Conservation (phyloP, 2,329 filamentous ascomycete genomes). For the Elsinoe necatrix region DNA sequence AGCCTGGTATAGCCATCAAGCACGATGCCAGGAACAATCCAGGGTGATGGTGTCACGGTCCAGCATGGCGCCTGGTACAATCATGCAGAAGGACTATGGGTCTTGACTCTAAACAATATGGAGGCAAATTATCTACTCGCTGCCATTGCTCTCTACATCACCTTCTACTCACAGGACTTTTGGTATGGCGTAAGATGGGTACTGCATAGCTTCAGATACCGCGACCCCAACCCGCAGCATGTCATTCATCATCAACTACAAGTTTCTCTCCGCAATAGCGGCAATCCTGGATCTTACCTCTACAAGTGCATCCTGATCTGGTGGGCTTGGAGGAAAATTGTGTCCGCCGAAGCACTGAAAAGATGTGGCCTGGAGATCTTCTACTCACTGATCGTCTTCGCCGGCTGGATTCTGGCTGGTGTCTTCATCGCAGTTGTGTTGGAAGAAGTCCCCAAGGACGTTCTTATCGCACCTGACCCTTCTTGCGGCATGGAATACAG, state of each 20-base stretch:
- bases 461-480: not conserved
- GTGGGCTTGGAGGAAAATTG: conserved; percentile 4
- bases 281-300: conserved; percentile 11
- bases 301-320: conserved; percentile 12
- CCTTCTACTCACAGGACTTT: conserved; percentile 14
- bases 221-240: conserved; percentile 10
- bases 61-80: conserved; percentile 10
- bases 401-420: conserved; percentile 6
- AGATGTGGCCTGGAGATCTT: conserved; percentile 4
- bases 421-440: not conserved
- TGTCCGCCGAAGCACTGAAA: not conserved
- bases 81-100: not conserved
- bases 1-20: not conserved
- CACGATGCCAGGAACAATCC: not conserved
- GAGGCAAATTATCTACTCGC: conserved; percentile 12
- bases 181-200: conserved; percentile 8
- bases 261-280: conserved; percentile 12
- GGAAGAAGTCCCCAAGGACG: conserved; percentile 12
- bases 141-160: conserved; percentile 10
- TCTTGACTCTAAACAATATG: conserved; percentile 4
- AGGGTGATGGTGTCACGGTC: not conserved
- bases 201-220: conserved; percentile 1
- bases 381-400: not conserved
- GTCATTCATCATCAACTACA: conserved; percentile 12
- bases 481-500: not conserved